Base-by-base conservation (phyloP, 2,329 filamentous ascomycete species). In the Curvularia sp. region DNA sequence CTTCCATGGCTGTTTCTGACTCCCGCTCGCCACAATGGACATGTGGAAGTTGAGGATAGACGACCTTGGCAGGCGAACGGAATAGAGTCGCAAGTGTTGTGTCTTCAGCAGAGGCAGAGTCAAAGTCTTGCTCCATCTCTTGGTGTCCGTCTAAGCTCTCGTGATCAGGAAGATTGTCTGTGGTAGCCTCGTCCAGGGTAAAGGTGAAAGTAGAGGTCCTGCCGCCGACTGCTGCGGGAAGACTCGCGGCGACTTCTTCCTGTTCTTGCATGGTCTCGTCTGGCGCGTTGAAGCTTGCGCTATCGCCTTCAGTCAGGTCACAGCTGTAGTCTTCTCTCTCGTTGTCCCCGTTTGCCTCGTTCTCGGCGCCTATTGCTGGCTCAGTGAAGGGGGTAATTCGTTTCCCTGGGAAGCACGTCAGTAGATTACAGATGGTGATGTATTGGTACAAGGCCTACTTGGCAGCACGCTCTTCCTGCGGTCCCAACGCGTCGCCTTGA, bases 401-500 rank as follows among this genome's bases (percentile, higher is more conserved):
- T 61, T 76, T 76, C 34, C 73, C 74, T 76, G 7, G 43, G 7
- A 39, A n/a, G 0, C 1, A 10, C 51, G 51, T 74, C 32, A 72
- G 69, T 52, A 21, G 1, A 19, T 19, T 39, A 21, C n/a, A 3
- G 34, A 3, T 25, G 9, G 7, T 12, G 8, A 13, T 28, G 3
- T 18, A 34, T 19, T 9, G 0, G 21, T 13, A 15, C 38, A 36
- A 13, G 15, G 6, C 73, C 7, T 71, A 77, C 74, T 72, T 45
- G 73, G 72, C 12, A 75, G 61, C 38, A 72, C 66, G 58, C 72
- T 76, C 61, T 74, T 76, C 52, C 74, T 69, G 9, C 72, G 63
- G 54, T 77, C 74, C 68, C 69, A 78, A 34, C 73, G 74, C 57
- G 74, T 78, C 13, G 68, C 70, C 43, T 74, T 72, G 59, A 73